Conservation (phyloP, 148 eudicot genomes). For the Rhododendron molle region DNA sequence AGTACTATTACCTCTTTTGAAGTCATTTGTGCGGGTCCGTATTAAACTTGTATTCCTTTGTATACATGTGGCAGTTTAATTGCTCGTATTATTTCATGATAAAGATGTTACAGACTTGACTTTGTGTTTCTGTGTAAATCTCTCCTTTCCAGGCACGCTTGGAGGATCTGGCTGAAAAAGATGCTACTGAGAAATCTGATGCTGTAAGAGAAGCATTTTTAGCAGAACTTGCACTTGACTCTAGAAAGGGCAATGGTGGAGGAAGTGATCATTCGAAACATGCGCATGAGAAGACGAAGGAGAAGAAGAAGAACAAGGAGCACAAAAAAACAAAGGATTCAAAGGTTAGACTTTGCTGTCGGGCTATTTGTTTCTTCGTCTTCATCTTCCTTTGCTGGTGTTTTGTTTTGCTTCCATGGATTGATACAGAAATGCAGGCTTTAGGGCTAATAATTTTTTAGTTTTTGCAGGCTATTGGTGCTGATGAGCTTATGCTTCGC, state of each 20-base stretch:
- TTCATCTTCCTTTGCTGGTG: background rate
- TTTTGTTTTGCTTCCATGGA: background rate
- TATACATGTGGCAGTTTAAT: background rate
- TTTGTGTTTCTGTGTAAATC: conserved; percentile 2
- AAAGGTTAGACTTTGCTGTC: conserved; percentile 44
- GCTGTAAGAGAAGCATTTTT: conserved; percentile 96
- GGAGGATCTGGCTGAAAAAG: conserved; percentile 91
- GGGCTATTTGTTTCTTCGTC: conserved; percentile 7
- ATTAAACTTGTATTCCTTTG: conserved; percentile 1
- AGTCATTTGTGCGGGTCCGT: conserved; percentile 80
- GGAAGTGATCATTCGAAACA: conserved; percentile 52
- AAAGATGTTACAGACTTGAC: background rate
- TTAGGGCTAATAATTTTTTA: conserved; percentile 5
- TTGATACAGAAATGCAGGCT: conserved; percentile 1
- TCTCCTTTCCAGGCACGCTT: conserved; percentile 54
- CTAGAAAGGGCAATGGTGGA: conserved; percentile 46
- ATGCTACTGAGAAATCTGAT: conserved; percentile 95
- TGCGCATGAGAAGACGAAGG: conserved; percentile 67
- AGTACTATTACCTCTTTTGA: conserved; percentile 64
- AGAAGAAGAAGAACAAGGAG: conserved; percentile 74
- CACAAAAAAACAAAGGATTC: conserved; percentile 59
- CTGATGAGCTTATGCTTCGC: conserved; percentile 27
- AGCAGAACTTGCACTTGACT: conserved; percentile 95
- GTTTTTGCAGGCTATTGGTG: conserved; percentile 50
- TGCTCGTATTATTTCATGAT: background rate